These are phyloP conservation scores for Phragmites australis DNA, from an alignment of 176 grass and related monocot species.

Conservation along the genomic window DNA sequence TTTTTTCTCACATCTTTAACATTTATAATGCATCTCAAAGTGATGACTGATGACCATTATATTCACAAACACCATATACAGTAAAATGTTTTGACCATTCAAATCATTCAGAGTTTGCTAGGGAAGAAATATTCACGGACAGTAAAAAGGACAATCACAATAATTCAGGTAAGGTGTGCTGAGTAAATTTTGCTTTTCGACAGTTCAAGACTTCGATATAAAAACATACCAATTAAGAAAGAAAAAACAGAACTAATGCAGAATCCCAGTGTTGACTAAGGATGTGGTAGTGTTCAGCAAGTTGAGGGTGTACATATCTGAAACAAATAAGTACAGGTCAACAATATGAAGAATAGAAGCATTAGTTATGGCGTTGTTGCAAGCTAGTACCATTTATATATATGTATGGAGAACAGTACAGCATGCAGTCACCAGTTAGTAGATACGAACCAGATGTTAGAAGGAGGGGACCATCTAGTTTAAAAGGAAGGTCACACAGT, in stretches of 20 bases:
- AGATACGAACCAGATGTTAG: too few relatives aligned
- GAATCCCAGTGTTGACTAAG: background rate
- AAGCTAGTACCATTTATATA: too few relatives aligned
- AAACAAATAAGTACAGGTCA: too few relatives aligned
- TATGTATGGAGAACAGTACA: too few relatives aligned
- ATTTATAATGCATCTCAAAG: background rate
- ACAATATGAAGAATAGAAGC: too few relatives aligned
- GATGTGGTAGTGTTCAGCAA: background rate
- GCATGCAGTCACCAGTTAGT: too few relatives aligned
- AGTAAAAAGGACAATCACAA: background rate
- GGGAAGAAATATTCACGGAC: background rate
- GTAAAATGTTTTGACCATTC: constrained; percentile 6
- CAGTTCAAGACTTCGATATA: background rate
- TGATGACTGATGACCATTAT: background rate
- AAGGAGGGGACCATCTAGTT: too few relatives aligned
- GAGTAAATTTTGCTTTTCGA: background rate
- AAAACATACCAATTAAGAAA: background rate
- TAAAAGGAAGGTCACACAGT: too few relatives aligned
- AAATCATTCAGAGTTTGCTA: background rate
- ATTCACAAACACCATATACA: background rate
- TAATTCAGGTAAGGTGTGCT: background rate
- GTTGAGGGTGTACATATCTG: background rate
- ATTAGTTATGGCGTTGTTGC: too few relatives aligned
- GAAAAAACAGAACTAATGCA: background rate
- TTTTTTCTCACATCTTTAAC: background rate